Base-by-base conservation (phyloP, 306 rosid species). In the Begonia fuchsioides region DNA sequence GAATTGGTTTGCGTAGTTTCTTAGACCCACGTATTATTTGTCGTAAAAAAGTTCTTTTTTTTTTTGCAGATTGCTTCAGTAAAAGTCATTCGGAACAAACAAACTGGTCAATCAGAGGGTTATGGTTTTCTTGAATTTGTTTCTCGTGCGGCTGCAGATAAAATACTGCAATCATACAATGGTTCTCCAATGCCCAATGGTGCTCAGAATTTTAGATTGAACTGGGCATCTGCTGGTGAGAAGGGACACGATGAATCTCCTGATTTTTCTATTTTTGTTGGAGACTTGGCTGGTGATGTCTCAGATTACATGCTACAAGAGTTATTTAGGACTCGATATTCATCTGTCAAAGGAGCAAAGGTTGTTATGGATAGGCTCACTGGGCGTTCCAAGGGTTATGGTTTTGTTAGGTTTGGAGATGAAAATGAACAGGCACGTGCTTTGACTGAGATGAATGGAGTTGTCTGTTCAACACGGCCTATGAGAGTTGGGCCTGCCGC, bases 401-500 rank as follows among this genome's bases (percentile, higher is more conserved):
- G 97, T 12, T 90, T 90, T 57, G 97, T 90, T 4, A 84, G 76
- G 70, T 90, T 90, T 45, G 93, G 59, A 10, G 95, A 90, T 60
- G 97, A 90, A 64, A 51, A 63, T 59, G 97, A 90, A 47, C 97
- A 90, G 49, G 8, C 71, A 11, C 73, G 85, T 55, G 95, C 95
- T 8, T 74, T 90, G 95, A 59, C 80, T 41, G 97, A 90, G 94
- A 90, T 90, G 97, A 92, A 81, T 41, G 95, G 97, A 49, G 85
- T 81, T 50, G 58, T 71, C 52, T 81, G 87, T 53, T 90, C 97
- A 18, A 59, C 95, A 32, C 76, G 98, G 47, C 87, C 98, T 32
- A 90, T 90, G 98, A 60, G 98, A 46, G 81, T 85, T 73, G 98
- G 98, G 50, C 94, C 94, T 12, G 98, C 98, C 32, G 52, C 79